Evolutionary conservation across 2,329 filamentous ascomycete species (phyloP).

Genomic region (Fusarium tanahbumbuense): DNA sequence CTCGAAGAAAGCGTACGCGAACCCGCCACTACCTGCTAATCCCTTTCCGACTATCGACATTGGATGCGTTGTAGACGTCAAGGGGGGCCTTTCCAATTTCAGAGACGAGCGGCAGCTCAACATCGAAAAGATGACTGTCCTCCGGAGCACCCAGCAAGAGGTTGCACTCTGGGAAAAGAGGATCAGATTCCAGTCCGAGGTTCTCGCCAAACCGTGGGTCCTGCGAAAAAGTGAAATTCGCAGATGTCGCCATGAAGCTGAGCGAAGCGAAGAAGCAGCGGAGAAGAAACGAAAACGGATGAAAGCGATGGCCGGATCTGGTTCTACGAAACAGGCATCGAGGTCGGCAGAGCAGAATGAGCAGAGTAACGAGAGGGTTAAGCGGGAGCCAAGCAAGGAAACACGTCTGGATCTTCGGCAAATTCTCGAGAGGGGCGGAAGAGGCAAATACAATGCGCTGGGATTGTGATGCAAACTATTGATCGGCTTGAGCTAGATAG

Average conservation of each 20-base stretch:
- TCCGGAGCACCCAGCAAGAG: constrained; percentile 67
- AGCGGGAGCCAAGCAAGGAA: constrained; percentile 30
- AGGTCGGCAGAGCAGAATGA: constrained; percentile 16
- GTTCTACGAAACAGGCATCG: constrained; percentile 3
- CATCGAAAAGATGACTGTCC: constrained; percentile 60
- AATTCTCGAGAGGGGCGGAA: constrained; percentile 46
- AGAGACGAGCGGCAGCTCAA: constrained; percentile 64
- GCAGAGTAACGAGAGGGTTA: constrained; percentile 14
- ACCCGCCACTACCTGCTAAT: background rate
- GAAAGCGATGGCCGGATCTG: constrained; percentile 31
- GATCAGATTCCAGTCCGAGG: constrained; percentile 59
- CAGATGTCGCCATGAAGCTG: constrained; percentile 61
- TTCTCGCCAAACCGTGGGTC: constrained; percentile 67
- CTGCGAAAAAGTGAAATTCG: constrained; percentile 62
- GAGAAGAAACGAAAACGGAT: constrained; percentile 45
- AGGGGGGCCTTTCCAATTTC: constrained; percentile 63
- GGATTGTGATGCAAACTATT: constrained; percentile 43
- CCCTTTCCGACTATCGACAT: constrained; percentile 57
- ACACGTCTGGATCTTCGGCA: constrained; percentile 41
- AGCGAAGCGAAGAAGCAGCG: constrained; percentile 48
- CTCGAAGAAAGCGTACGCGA: constrained; percentile 12
- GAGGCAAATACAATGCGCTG: constrained; percentile 51
- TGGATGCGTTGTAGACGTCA: constrained; percentile 67
- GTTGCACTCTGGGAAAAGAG: constrained; percentile 69
- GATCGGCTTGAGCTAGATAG: constrained; percentile 4